Conservation (phyloP, 257 asterid genomes). For the Scutellaria galericulata region DNA sequence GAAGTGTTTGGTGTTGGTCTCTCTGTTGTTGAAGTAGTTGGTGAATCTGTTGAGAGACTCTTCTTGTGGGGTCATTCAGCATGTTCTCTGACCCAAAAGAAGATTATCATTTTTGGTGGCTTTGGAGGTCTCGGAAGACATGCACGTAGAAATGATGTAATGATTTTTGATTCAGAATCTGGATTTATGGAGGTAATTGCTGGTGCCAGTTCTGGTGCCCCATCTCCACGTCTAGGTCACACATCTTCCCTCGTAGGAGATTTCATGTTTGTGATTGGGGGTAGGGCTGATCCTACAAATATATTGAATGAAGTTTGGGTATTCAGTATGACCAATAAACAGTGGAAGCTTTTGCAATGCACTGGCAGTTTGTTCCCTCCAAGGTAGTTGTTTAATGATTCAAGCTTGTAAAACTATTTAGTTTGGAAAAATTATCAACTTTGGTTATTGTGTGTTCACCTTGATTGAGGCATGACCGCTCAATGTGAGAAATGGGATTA, state of each 20-base stretch:
- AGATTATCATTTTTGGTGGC: constrained; percentile 81
- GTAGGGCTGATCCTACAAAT: constrained; percentile 85
- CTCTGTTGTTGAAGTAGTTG: constrained; percentile 55
- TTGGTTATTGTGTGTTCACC: constrained; percentile 14
- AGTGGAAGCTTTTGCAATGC: constrained; percentile 76
- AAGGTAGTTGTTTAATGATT: constrained; percentile 54
- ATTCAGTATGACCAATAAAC: constrained; percentile 49
- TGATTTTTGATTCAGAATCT: constrained; percentile 59
- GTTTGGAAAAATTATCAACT: constrained; percentile 17
- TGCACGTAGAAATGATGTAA: constrained; percentile 75
- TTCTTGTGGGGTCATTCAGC: constrained; percentile 95
- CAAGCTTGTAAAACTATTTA: constrained; percentile 19
- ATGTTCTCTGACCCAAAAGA: constrained; percentile 58
- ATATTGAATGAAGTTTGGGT: constrained; percentile 89
- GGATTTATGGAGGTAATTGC: constrained; percentile 55
- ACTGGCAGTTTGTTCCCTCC: constrained; percentile 69
- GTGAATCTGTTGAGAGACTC: constrained; percentile 86
- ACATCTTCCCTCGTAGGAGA: constrained; percentile 70
- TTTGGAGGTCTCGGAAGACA: constrained; percentile 98
- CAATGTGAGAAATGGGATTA: neutral
- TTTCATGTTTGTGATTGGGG: constrained; percentile 76
- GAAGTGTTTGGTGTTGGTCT: constrained; percentile 45
- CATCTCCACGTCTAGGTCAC: constrained; percentile 92
- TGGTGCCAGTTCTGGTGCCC: constrained; percentile 57
- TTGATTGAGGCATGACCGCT: neutral